A percentile compares a stretch with the other conserved stretches of the same genome.
These are phyloP conservation scores for Aureoboletus auriporus DNA, from an alignment of 768 basidiomycete species.

Conservation along the genomic window DNA sequence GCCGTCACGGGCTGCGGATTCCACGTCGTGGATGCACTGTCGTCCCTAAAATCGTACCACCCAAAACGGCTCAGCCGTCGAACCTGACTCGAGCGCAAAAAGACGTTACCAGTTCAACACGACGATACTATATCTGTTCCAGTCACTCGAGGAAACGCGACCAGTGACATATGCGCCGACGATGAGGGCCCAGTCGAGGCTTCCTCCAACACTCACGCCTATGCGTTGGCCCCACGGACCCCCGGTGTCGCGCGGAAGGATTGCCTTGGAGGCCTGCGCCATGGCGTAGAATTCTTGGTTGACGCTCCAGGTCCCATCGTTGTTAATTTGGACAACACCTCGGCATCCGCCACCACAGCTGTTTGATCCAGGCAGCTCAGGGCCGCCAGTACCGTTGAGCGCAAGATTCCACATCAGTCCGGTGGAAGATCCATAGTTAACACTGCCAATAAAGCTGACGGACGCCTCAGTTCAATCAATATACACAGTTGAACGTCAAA, in stretches of 20 bases:
- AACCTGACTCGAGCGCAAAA: background rate
- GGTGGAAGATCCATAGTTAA: constrained; percentile 31
- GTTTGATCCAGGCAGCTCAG: constrained; percentile 58
- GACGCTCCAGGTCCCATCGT: constrained; percentile 54
- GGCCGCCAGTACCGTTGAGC: constrained; percentile 57
- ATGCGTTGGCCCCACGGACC: constrained; percentile 71
- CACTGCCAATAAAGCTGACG: constrained; percentile 38
- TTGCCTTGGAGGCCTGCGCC: constrained; percentile 72
- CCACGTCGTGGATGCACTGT: constrained; percentile 47
- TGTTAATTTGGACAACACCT: constrained; percentile 63
- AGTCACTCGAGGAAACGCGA: constrained; percentile 50
- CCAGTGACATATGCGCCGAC: constrained; percentile 65
- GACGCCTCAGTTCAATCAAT: constrained; percentile 15
- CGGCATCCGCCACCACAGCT: constrained; percentile 68
- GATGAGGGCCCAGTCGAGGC: constrained; percentile 51
- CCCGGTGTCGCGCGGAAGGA: constrained; percentile 61
- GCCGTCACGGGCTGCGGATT: constrained; percentile 50
- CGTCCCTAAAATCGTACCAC: constrained; percentile 35
- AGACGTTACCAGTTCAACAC: constrained; percentile 58
- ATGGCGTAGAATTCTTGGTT: constrained; percentile 79
- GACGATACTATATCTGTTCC: constrained; percentile 64
- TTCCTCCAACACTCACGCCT: constrained; percentile 57
- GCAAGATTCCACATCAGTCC: constrained; percentile 78
- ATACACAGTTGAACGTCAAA: constrained; percentile 13
- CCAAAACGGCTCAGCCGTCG: background rate